These are phyloP conservation scores for Cercospora sojina DNA, from an alignment of 2,329 filamentous ascomycete species.

Conservation along the genomic window DNA sequence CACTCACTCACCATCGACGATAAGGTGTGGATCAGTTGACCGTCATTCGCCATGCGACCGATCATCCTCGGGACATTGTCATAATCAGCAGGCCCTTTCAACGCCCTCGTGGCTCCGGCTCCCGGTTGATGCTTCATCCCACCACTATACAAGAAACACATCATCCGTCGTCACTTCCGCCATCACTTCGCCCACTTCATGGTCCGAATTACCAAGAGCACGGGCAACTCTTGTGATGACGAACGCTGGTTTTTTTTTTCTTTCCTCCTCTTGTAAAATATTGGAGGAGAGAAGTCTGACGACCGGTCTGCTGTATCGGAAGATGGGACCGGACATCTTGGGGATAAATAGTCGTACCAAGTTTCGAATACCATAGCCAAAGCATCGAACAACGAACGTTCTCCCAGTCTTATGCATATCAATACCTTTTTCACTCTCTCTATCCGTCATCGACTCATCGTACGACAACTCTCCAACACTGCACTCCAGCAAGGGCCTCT, in stretches of 20 bases:
- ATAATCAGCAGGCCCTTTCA: background rate
- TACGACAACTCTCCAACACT: too few relatives aligned
- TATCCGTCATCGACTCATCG: too few relatives aligned
- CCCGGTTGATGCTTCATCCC: background rate
- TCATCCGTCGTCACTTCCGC: background rate
- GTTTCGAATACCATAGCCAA: too few relatives aligned
- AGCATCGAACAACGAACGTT: too few relatives aligned
- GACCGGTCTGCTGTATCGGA: too few relatives aligned
- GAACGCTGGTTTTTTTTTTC: background rate
- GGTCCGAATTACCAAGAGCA: constrained; percentile 5
- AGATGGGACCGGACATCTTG: background rate
- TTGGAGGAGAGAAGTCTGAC: background rate
- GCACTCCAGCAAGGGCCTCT: too few relatives aligned
- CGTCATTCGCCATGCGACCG: too few relatives aligned
- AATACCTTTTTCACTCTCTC: too few relatives aligned
- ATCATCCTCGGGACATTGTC: background rate
- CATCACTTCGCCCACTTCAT: constrained; percentile 9
- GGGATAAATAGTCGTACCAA: background rate
- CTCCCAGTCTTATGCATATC: too few relatives aligned
- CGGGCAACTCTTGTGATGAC: constrained; percentile 16
- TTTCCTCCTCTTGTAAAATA: background rate
- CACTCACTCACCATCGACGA: background rate
- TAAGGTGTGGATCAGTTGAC: background rate
- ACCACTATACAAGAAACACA: background rate
- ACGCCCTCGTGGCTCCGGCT: background rate